Evolutionary conservation across 805 yeast species (phyloP).

Genomic region (Saturnispora saitoi): DNA sequence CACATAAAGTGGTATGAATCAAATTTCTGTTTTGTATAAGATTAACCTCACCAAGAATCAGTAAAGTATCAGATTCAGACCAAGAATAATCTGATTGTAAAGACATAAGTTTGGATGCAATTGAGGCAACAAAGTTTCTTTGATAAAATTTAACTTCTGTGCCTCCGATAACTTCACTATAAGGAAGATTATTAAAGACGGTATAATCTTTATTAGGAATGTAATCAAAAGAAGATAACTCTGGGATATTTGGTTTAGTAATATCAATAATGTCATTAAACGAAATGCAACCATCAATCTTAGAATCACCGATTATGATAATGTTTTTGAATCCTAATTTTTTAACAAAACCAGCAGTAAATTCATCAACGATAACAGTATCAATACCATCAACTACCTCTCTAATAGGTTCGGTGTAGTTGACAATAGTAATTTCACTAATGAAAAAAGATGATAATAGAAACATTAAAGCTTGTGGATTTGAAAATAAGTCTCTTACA

Average conservation of each 20-base stretch:
- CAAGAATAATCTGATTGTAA: conserved; percentile 23
- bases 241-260: not conserved
- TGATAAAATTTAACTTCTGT: conserved; percentile 25
- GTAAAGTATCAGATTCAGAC: conserved; percentile 20
- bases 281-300: not conserved
- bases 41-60: conserved; percentile 16
- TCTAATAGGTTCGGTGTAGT: conserved; percentile 38
- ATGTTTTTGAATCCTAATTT: conserved; percentile 19
- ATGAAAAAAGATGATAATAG: conserved; percentile 27
- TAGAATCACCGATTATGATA: conserved; percentile 22
- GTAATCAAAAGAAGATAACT: conserved; percentile 9
- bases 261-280: conserved; percentile 5
- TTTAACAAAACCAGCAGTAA: conserved; percentile 8
- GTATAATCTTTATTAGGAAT: conserved; percentile 20
- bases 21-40: conserved; percentile 14
- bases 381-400: conserved; percentile 31
- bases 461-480: conserved; percentile 18
- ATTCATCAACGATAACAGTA: conserved; percentile 20
- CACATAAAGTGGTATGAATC: conserved; percentile 33
- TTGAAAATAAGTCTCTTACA: conserved; percentile 13
- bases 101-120: conserved; percentile 30
- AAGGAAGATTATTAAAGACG: conserved; percentile 22
- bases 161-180: conserved; percentile 17
- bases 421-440: conserved; percentile 30
- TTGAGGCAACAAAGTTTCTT: conserved; percentile 29